Evolutionary conservation across 2,329 filamentous ascomycete species (phyloP), one percentile per base, ranked within the genome.

Genomic region (Sporothrix inflata): DNA sequence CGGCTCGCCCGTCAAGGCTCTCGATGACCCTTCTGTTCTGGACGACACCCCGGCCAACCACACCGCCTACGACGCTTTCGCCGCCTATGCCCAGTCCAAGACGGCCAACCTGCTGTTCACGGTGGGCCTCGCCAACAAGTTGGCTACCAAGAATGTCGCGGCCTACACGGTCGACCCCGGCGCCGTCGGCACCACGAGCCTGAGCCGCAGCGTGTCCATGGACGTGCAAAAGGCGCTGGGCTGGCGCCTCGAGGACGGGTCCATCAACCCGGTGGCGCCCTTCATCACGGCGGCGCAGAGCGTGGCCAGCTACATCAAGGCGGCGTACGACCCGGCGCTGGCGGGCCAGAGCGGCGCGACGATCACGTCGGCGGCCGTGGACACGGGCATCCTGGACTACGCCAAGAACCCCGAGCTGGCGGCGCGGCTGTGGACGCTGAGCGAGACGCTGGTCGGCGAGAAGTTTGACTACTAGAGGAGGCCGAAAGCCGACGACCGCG

Each of bases 71-170:
- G 80, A 14, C 75, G 74, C 1, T 77, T 80, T 72, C 79, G 74
- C 80, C 19, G 84, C 84, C 2, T 88, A 88, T 73, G 82, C 81
- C 1, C 84, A 86, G 75, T 84, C 83, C 75, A 88, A 88, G 77
- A 84, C 85, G 40, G 85, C 85, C 2, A 85, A 86, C 70, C 82
- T 86, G 12, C 76, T 86, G 61, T 85, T 85, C 72, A 82, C 79
- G 0, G 72, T 82, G 34, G 80, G 78, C 14, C 78, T 85, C 14
- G 82, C 83, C 14, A 74, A 81, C 45, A 77, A 79, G 49, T 74
- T 83, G 34, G 73, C 76, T 1, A 71, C 63, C 4, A 76, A 76
- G 24, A 79, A 79, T 0, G 79, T 85, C 21, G 76, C 77, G 60
- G 77, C 82, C 0, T 84, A 82, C 63, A 78, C 79, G 2, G 68